phyloP scores from a whole-genome alignment of 148 eudicot species.

The Fallopia convolvulus region DNA sequence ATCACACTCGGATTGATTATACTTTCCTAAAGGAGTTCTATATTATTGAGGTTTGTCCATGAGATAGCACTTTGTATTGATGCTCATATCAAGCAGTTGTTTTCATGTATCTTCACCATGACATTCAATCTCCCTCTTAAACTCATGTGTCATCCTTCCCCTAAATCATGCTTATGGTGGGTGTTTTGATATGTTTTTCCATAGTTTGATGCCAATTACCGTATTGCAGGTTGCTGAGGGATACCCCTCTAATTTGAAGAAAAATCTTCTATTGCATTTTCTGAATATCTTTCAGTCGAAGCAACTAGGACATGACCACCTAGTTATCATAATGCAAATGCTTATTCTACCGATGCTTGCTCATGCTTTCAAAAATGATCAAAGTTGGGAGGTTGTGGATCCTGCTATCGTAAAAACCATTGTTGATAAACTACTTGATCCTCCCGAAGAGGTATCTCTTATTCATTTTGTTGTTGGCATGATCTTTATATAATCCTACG shows the following conservation, averaged over 20 bases:
- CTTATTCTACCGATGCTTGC: constrained; percentile 97
- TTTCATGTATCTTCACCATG: not conserved
- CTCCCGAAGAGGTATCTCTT: constrained; percentile 82
- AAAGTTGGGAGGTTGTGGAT: constrained; percentile 98
- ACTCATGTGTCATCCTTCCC: not conserved
- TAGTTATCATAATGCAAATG: constrained; percentile 96
- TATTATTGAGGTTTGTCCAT: constrained; percentile 74
- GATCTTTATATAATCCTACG: not conserved
- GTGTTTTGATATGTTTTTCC: not conserved
- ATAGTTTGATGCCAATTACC: not conserved
- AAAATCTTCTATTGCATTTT: constrained; percentile 78
- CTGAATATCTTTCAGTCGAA: constrained; percentile 79
- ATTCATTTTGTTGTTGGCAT: not conserved
- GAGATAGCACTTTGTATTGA: not conserved
- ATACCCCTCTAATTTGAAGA: constrained; percentile 84
- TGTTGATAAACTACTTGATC: constrained; percentile 94
- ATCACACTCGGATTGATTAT: constrained; percentile 80
- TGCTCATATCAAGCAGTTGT: constrained; percentile 3
- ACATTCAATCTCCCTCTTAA: not conserved
- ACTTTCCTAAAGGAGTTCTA: constrained; percentile 96
- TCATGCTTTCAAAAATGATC: constrained; percentile 92
- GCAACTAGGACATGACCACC: constrained; percentile 76
- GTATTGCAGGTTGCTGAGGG: constrained; percentile 86
- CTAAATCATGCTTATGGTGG: not conserved
- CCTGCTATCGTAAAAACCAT: constrained; percentile 74